Evolutionary conservation across 345 rosid genomes (phyloP), one percentile per base, ranked within the genome.

Genomic region (Aquilaria sinensis): DNA sequence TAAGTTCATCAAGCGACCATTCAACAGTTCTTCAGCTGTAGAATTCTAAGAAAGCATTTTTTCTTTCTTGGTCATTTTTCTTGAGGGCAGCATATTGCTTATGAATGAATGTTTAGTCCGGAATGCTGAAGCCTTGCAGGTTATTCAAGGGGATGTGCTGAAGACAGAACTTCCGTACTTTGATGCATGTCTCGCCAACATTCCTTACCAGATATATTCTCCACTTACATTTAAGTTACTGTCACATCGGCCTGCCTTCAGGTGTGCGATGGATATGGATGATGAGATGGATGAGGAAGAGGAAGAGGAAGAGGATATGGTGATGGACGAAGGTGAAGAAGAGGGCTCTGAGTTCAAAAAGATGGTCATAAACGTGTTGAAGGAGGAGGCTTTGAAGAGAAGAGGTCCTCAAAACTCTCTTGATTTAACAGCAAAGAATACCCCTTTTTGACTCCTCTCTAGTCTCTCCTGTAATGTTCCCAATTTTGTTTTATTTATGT

Each of bases 141-240:
- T 92, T 16, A 90, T 92, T 64, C 96, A 92, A 64, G 96, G 97
- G 1, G 96, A 92, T 77, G 94, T 92, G 70, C 71, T 92, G 0
- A 92, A 84, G 80, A 86, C 92, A 1, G 96, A 92, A 61, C 91
- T 89, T 53, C 96, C 98, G 6, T 79, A 82, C 32, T 92, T 89
- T 48, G 98, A 92, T 65, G 90, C 89, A 45, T 92, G 97, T 14
- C 96, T 87, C 64, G 98, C 96, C 0, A 90, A 93, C 68, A 90
- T 93, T 63, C 98, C 98, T 0, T 90, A 90, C 63, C 96, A 93
- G 70, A 90, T 90, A 58, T 93, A 96, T 2, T 90, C 97, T 46
- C 98, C 97, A 5, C 96, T 93, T 47, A 84, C 88, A 0, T 90
- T 90, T 78, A 93, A 93, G 73, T 75, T 90, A 34, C 61, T 93